These are phyloP conservation scores for Pseudozyma hubeiensis DNA, from an alignment of 1,284 basidiomycete species.

Conservation along the genomic window DNA sequence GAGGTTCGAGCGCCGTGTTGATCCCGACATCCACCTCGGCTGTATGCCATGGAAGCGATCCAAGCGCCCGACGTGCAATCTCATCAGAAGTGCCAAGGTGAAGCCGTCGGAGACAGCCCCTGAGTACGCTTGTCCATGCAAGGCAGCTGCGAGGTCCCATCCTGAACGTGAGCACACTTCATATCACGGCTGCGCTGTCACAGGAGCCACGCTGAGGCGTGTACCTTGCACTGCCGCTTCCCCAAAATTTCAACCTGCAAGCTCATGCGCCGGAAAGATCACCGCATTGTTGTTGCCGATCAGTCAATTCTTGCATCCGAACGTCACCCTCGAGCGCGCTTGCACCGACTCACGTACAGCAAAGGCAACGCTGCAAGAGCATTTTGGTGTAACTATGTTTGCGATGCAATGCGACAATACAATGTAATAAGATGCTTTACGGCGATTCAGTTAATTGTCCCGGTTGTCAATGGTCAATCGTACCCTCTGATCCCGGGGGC, in stretches of 20 bases:
- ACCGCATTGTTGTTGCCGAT: no score
- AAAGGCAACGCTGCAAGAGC: background rate
- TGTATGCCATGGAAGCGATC: background rate
- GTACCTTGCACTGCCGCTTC: no score
- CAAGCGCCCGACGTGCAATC: background rate
- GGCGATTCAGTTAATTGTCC: background rate
- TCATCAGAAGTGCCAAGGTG: no score
- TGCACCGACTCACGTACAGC: no score
- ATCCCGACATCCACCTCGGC: slow-evolving; percentile 13
- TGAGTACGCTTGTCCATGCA: background rate
- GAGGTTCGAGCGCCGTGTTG: background rate
- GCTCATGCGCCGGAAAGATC: no score
- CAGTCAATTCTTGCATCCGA: no score
- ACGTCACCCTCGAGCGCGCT: no score
- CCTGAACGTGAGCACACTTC: background rate
- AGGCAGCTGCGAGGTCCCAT: slow-evolving; percentile 1
- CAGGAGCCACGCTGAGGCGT: no score
- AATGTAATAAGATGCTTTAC: background rate
- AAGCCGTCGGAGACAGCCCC: no score
- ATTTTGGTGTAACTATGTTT: slow-evolving; percentile 4
- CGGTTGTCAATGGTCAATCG: background rate
- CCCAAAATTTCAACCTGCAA: no score
- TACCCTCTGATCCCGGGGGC: slow-evolving; percentile 1
- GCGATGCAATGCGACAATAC: slow-evolving; percentile 2
- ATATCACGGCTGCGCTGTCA: background rate